Conservation (phyloP, 2,329 filamentous ascomycete genomes). For the Trichoderma breve region DNA sequence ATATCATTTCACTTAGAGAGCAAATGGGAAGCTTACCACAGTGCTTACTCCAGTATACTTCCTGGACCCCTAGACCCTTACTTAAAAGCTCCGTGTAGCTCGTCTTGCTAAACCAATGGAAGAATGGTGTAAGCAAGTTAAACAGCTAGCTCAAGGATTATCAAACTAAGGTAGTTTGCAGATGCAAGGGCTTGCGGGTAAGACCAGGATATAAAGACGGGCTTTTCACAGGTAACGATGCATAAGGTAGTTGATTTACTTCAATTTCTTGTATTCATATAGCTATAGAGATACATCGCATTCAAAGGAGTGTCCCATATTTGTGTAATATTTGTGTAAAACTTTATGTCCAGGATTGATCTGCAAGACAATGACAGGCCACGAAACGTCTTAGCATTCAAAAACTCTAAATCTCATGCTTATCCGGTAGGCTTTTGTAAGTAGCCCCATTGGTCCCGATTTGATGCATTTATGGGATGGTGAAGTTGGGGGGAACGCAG, state of each 20-base stretch:
- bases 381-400: not conserved
- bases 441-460: not conserved
- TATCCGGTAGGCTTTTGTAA: not conserved
- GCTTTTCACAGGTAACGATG: not conserved
- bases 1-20: not conserved
- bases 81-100: not conserved
- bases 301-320: slow-evolving; percentile 7
- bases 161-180: not conserved
- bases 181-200: not conserved
- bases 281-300: not conserved
- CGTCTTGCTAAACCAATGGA: not conserved
- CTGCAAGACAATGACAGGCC: not conserved
- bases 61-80: not conserved
- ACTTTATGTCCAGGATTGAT: not conserved
- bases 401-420: not conserved
- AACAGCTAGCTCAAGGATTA: not conserved
- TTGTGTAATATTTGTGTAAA: not conserved
- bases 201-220: not conserved
- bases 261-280: not conserved
- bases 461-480: slow-evolving; percentile 14
- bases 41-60: not conserved
- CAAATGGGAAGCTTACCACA: not conserved
- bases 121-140: not conserved
- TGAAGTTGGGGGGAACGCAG: slow-evolving; percentile 37
- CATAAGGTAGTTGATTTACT: not conserved